A percentile compares a stretch with the other conserved stretches of the same genome.
phyloP scores from a whole-genome alignment of 352 stramenopile species.

The Saprolegnia parasitica region DNA sequence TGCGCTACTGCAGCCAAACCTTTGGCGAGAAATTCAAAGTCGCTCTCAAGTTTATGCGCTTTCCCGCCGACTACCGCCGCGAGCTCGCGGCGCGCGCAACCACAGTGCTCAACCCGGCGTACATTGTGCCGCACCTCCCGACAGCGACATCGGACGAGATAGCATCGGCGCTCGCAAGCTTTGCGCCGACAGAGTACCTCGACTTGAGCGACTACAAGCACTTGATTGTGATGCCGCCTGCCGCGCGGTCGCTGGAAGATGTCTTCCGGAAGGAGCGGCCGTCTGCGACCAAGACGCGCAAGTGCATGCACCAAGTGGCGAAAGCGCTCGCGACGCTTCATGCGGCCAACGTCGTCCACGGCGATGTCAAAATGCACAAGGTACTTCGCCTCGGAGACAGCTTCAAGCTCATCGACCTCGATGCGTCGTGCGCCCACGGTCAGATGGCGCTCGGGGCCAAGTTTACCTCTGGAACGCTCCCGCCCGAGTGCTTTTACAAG shows the following conservation, averaged over 20 bases:
- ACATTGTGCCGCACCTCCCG: conserved; percentile 3
- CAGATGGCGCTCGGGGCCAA: conserved; percentile 15
- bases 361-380: conserved; percentile 33
- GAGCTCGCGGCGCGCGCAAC: conserved; percentile 1
- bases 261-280: conserved; percentile 24
- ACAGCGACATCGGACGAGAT: neutral
- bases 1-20: conserved; percentile 22
- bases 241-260: conserved; percentile 13
- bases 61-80: conserved; percentile 2
- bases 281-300: conserved; percentile 13
- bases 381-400: conserved; percentile 27
- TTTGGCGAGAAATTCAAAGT: conserved; percentile 24
- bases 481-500: conserved; percentile 13
- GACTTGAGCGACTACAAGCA: conserved; percentile 2
- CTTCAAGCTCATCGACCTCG: conserved; percentile 32
- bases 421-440: conserved; percentile 14
- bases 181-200: too few species aligned
- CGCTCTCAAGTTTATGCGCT: conserved; percentile 18
- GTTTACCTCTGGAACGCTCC: conserved; percentile 30
- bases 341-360: conserved; percentile 26
- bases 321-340: conserved; percentile 14
- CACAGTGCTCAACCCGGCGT: neutral
- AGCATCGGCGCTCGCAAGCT: neutral
- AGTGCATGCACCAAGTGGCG: conserved; percentile 11
- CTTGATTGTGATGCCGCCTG: conserved; percentile 16